Evolutionary conservation across 192 early-diverging fungal genomes (phyloP), one percentile per base, ranked within the genome.

Genomic region (Coemansia sp.): DNA sequence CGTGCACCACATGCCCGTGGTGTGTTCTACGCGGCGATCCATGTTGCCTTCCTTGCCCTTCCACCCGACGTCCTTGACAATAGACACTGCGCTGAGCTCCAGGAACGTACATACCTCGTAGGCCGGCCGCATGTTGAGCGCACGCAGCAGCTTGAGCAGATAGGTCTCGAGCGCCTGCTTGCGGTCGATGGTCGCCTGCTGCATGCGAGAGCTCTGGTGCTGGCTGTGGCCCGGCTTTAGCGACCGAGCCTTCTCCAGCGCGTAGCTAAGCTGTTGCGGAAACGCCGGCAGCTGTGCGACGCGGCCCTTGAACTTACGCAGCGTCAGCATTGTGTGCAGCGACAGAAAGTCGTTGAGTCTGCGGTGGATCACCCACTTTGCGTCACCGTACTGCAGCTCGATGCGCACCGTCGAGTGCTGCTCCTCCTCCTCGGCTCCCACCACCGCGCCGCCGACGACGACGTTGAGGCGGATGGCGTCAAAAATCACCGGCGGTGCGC

Each of bases 41-140:
- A 91, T 66, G 57, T 87, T 88, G 13, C 87, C 89, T 64, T 93
- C 91, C 58, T 93, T 93, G 43, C 91, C 91, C 64, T 93, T 93
- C 91, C 91, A 93, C 0, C 91, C 88, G 77, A 91, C 89, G 51
- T 91, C 89, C 63, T 86, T 89, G 35, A 86, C 85, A 48, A 93
- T 85, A 20, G 87, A 88, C 39, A 90, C 84, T 15, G 87, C 85
- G 64, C 86, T 87, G 45, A 93, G 74, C 69, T 91, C 91, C 48
- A 93, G 60, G 64, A 93, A 93, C 55, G 87, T 90, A 70, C 89
- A 90, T 9, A 93, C 65, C 60, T 93, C 90, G 63, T 87, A 89
- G 7, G 81, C 85, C 21, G 88, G 84, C 10, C 75, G 70, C 72
- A 90, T 84, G 53, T 88, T 86, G 15, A 87, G 75, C 15, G 61